A percentile compares a stretch with the other conserved stretches of the same genome.
These are phyloP conservation scores for Paxillus involutus DNA, from an alignment of 768 basidiomycete species.

Conservation along the genomic window DNA sequence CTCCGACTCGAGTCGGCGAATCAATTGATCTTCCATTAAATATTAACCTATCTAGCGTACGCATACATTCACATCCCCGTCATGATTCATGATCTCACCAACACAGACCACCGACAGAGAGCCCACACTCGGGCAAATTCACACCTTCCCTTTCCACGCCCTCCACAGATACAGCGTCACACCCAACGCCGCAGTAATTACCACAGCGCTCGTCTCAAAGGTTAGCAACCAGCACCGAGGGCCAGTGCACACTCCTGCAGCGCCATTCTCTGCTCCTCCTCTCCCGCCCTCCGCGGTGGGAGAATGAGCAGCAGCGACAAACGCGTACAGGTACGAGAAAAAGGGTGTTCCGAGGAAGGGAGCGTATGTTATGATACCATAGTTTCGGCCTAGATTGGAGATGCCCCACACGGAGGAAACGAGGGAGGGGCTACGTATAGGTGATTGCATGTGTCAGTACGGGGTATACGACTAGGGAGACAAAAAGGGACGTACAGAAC, in stretches of 20 bases:
- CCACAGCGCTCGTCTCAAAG: conserved; percentile 50
- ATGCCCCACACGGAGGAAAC: conserved; percentile 72
- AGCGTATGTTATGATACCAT: conserved; percentile 70
- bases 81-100: too few relatives aligned
- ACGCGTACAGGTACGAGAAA: conserved; percentile 81
- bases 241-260: conserved; percentile 50
- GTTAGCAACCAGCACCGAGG: conserved; percentile 64
- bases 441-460: background rate
- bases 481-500: conserved; percentile 51
- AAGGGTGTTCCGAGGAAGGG: conserved; percentile 73
- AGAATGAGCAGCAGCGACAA: conserved; percentile 55
- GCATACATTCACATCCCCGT: too few relatives aligned
- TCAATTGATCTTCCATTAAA: too few relatives aligned
- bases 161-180: conserved; percentile 55
- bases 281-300: conserved; percentile 24
- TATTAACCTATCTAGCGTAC: too few relatives aligned
- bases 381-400: conserved; percentile 72
- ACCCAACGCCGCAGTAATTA: conserved; percentile 44
- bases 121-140: background rate
- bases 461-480: background rate
- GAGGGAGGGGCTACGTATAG: conserved; percentile 59
- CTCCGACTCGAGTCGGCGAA: too few relatives aligned
- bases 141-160: conserved; percentile 60
- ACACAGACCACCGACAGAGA: too few relatives aligned
- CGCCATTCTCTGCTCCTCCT: conserved; percentile 3